Base-by-base conservation (phyloP, 345 rosid species). In the Corymbia maculata region DNA sequence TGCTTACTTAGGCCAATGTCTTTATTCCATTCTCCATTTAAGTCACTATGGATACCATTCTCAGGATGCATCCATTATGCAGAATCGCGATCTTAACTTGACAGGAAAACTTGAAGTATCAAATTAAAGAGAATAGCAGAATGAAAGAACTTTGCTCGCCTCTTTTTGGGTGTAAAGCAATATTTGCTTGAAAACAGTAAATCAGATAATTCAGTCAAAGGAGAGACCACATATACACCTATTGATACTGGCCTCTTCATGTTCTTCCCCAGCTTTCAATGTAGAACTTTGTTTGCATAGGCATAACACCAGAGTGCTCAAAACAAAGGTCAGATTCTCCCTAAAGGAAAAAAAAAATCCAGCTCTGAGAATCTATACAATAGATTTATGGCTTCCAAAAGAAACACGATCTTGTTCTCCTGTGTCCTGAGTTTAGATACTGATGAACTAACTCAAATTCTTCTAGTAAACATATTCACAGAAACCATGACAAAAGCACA, bases 1-100 rank as follows among this genome's bases (percentile, higher is more conserved):
- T 89, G 93, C 94, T 90, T 53, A 89, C 88, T 90, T n/a, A 45
- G 61, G 61, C 86, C 6, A 90, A 51, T 85, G 85, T 89, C 86
- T 87, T 91, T 89, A 85, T 89, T 92, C 88, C 91, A 86, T 89
- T 89, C 92, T 44, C 68, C 85, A 86, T 55, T 57, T 80, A 70
- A 86, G 59, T 91, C 82, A 12, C 45, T 49, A 52, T 50, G 75
- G 88, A 89, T 85, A 85, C 91, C 88, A 50, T 16, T 66, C 84
- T 75, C 82, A 75, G 82, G 82, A 75, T 75, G 82, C 82, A 75
- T 75, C 45, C 82, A 36, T 75, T 75, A 75, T 75, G 49, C 84
- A 75, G 84, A 75, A 75, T 75, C 49, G 15, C 49, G 6, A 49
- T 85, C 85, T 61, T 61, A 59, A 44, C 79, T 59, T 45, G 32